These are phyloP conservation scores for Nothophytophthora sp. DNA, from an alignment of 352 stramenopile species.

Conservation along the genomic window DNA sequence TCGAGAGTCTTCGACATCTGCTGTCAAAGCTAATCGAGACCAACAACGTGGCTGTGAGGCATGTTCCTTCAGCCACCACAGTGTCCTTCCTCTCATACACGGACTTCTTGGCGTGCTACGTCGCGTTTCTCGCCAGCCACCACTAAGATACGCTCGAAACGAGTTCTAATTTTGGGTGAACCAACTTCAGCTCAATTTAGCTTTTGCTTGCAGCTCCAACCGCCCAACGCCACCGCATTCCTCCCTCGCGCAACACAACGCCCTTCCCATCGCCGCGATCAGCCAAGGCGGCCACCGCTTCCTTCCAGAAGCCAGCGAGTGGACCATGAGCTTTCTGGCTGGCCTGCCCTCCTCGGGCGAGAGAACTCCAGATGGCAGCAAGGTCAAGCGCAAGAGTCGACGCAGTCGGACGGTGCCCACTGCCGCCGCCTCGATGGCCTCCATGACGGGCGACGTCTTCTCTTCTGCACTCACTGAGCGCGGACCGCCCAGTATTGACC, in stretches of 20 bases:
- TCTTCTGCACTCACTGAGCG: constrained; percentile 1
- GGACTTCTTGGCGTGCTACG: constrained; percentile 64
- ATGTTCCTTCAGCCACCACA: constrained; percentile 30
- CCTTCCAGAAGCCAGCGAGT: neutral
- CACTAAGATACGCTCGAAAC: constrained; percentile 13
- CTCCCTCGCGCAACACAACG: constrained; percentile 7
- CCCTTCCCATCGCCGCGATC: neutral
- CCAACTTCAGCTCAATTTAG: constrained; percentile 12
- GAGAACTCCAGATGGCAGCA: neutral
- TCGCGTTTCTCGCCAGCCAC: constrained; percentile 39
- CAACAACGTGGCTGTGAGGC: constrained; percentile 22
- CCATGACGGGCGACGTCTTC: constrained; percentile 3
- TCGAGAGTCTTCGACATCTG: constrained; percentile 42
- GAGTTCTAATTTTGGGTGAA: constrained; percentile 3
- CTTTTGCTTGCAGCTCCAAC: constrained; percentile 3
- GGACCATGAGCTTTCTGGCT: constrained; percentile 18
- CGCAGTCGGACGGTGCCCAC: constrained; percentile 1
- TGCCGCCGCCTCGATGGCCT: neutral
- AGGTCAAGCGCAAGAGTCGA: constrained; percentile 28
- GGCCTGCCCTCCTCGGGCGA: constrained; percentile 5
- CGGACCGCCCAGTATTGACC: neutral
- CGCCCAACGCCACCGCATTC: neutral
- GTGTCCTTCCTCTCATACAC: constrained; percentile 59
- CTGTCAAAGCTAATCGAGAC: constrained; percentile 42
- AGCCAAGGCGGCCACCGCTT: neutral